Evolutionary conservation across 129 eudicot genomes (phyloP).

Genomic region (Smallanthus sonchifolius): DNA sequence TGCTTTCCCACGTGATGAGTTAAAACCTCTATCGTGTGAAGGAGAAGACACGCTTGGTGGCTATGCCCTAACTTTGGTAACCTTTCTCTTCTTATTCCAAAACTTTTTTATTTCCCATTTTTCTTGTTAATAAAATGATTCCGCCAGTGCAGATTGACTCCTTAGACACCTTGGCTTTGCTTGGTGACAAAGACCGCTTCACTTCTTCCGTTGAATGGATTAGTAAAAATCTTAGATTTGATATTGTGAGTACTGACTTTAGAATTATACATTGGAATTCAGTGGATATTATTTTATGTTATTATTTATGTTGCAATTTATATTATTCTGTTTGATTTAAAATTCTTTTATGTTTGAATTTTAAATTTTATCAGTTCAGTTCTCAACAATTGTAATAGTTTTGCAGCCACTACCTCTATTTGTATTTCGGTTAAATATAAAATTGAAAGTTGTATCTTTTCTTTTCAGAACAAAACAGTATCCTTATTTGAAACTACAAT

Average conservation of each 20-base stretch:
- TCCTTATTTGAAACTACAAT: slow-evolving; percentile 94
- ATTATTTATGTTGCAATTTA: neutral
- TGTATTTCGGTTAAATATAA: neutral
- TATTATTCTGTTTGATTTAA: neutral
- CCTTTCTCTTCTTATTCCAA: slow-evolving; percentile 5
- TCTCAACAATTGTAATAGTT: neutral
- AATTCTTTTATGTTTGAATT: neutral
- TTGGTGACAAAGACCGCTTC: slow-evolving; percentile 81
- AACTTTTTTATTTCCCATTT: neutral
- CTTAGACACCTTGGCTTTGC: slow-evolving; percentile 87
- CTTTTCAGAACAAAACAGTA: slow-evolving; percentile 87
- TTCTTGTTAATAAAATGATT: neutral
- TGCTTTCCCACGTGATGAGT: slow-evolving; percentile 95
- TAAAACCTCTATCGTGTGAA: slow-evolving; percentile 81
- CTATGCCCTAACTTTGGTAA: slow-evolving; percentile 96
- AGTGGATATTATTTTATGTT: neutral
- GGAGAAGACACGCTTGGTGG: slow-evolving; percentile 99
- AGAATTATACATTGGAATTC: neutral
- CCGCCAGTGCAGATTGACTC: slow-evolving; percentile 75
- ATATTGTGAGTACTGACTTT: slow-evolving; percentile 71
- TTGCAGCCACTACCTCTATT: neutral
- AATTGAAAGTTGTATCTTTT: slow-evolving; percentile 12
- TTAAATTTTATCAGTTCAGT: neutral
- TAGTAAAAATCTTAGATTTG: slow-evolving; percentile 93
- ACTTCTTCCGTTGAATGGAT: slow-evolving; percentile 93